phyloP scores from a whole-genome alignment of 2,329 filamentous ascomycete genomes.

The Xylaria sp. region DNA sequence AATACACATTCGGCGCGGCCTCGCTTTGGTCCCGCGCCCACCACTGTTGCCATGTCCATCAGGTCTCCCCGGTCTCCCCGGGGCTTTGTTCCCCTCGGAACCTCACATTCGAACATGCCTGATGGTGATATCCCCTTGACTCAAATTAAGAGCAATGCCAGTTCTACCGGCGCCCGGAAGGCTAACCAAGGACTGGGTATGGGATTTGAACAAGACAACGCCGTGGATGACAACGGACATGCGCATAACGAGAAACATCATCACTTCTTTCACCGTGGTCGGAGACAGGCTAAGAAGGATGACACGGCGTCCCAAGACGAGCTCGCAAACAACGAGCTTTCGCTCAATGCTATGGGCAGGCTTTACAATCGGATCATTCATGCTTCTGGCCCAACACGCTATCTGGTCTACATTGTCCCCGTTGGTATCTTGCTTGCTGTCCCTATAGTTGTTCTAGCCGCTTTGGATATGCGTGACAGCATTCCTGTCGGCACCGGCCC shows the following conservation, averaged over 20 bases:
- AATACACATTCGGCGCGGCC: background rate
- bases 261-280: slow-evolving; percentile 52
- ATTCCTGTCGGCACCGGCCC: slow-evolving; percentile 45
- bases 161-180: slow-evolving; percentile 59
- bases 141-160: slow-evolving; percentile 60
- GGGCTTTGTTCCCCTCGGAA: slow-evolving; percentile 40
- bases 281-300: slow-evolving; percentile 53
- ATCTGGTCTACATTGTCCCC: slow-evolving; percentile 71
- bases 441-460: slow-evolving; percentile 62
- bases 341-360: slow-evolving; percentile 68
- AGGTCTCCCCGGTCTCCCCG: slow-evolving; percentile 38
- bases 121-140: slow-evolving; percentile 40
- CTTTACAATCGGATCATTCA: slow-evolving; percentile 68
- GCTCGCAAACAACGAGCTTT: slow-evolving; percentile 55
- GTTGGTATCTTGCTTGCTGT: slow-evolving; percentile 65
- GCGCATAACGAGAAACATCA: slow-evolving; percentile 54
- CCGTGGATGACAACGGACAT: slow-evolving; percentile 40
- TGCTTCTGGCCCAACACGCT: slow-evolving; percentile 68
- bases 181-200: slow-evolving; percentile 46
- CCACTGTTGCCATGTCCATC: slow-evolving; percentile 35
- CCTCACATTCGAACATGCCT: slow-evolving; percentile 26
- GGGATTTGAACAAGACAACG: slow-evolving; percentile 40
- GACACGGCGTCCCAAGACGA: slow-evolving; percentile 51
- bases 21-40: background rate
- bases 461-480: slow-evolving; percentile 49